Evolutionary conservation across 176 grass and related monocot genomes (phyloP).

Genomic region (Cocos nucifera): DNA sequence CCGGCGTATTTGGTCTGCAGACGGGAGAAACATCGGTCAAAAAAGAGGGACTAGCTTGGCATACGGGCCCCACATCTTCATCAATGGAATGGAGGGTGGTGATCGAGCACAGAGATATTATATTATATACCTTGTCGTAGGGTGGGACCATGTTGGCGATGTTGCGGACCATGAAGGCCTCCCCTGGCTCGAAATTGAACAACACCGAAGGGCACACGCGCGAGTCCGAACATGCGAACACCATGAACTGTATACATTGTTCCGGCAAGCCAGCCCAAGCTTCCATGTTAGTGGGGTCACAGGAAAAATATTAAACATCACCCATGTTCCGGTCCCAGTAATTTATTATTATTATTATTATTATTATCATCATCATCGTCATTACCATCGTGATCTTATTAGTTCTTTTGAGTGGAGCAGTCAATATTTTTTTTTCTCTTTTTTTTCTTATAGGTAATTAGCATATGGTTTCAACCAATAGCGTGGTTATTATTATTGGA

Average conservation of each 20-base stretch:
- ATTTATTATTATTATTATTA: too few relatives aligned
- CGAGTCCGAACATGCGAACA: conserved; percentile 16
- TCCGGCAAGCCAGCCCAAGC: not conserved
- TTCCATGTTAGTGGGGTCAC: not conserved
- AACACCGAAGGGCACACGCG: conserved; percentile 22
- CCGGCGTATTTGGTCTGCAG: conserved; percentile 5
- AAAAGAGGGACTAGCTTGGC: too few relatives aligned
- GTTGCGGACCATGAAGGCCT: conserved; percentile 17
- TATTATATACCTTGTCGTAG: not conserved
- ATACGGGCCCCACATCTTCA: too few relatives aligned
- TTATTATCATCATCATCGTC: too few relatives aligned
- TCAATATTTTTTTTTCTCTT: too few relatives aligned
- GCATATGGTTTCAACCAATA: too few relatives aligned
- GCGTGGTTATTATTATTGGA: too few relatives aligned
- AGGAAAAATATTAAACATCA: not conserved
- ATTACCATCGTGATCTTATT: too few relatives aligned
- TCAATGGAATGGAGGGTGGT: too few relatives aligned
- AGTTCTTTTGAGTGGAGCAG: too few relatives aligned
- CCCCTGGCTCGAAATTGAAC: conserved; percentile 13
- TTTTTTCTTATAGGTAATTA: too few relatives aligned
- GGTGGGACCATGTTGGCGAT: conserved; percentile 17
- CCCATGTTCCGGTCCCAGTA: too few relatives aligned
- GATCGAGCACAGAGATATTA: not conserved
- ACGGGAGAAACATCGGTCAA: not conserved
- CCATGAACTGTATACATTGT: conserved; percentile 3